Evolutionary conservation across 345 rosid species (phyloP).

Genomic region (Gossypium ekmanianum): DNA sequence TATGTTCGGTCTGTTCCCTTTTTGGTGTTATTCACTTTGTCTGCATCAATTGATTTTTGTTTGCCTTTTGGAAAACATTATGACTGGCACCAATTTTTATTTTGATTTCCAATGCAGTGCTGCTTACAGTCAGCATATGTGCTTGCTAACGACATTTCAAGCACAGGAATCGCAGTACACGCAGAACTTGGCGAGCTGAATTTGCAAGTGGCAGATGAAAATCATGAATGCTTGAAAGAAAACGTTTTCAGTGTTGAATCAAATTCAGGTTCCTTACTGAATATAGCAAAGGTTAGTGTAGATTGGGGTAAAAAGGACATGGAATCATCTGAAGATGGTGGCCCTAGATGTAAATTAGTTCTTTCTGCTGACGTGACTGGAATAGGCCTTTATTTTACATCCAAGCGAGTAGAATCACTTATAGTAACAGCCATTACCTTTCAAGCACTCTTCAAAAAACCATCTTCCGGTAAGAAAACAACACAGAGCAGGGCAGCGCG

Average conservation of each 20-base stretch:
- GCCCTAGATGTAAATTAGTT: conserved; percentile 56
- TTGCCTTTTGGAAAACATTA: background rate
- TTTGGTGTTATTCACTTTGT: background rate
- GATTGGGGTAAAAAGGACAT: conserved; percentile 88
- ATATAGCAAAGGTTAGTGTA: conserved; percentile 77
- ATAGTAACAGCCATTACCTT: conserved; percentile 63
- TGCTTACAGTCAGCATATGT: conserved; percentile 90
- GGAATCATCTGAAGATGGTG: conserved; percentile 59
- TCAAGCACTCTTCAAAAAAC: conserved; percentile 56
- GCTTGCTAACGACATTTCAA: conserved; percentile 84
- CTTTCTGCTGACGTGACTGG: conserved; percentile 84
- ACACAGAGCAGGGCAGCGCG: conserved; percentile 44
- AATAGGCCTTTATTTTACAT: conserved; percentile 64
- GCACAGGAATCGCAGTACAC: conserved; percentile 63
- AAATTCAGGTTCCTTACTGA: conserved; percentile 82
- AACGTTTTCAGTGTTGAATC: conserved; percentile 77
- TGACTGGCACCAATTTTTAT: conserved; percentile 14
- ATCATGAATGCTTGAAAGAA: conserved; percentile 82
- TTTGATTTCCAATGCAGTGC: conserved; percentile 46
- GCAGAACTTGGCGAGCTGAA: conserved; percentile 93
- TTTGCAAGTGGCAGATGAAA: conserved; percentile 86
- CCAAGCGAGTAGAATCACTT: conserved; percentile 73
- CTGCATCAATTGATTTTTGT: background rate
- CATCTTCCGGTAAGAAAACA: conserved; percentile 52
- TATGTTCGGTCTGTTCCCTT: background rate